Conservation (phyloP, 441 rosid species). For the Adansonia rubrostipa region DNA sequence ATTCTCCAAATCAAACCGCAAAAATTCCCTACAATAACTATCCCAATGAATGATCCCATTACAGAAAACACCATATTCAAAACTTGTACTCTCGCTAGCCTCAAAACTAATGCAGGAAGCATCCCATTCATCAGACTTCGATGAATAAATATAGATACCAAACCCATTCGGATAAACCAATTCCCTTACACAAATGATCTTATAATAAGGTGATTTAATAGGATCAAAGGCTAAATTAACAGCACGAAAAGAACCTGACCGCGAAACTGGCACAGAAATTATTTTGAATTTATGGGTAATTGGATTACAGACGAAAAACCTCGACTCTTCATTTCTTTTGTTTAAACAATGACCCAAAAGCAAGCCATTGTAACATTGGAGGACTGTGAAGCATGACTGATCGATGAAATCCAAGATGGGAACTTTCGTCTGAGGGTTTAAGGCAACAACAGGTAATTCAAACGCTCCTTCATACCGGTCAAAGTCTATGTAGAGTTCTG, state of each 20-base stretch:
- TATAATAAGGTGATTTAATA: conserved; percentile 18
- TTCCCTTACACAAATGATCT: conserved; percentile 23
- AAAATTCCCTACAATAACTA: conserved; percentile 17
- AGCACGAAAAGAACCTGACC: conserved; percentile 3
- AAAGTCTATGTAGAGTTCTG: neutral
- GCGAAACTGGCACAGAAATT: conserved; percentile 16
- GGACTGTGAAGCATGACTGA: conserved; percentile 18
- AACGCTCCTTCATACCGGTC: neutral
- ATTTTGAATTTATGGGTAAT: conserved; percentile 17
- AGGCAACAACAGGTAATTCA: conserved; percentile 19
- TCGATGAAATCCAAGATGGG: conserved; percentile 22
- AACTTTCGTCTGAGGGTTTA: conserved; percentile 3
- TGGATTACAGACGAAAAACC: conserved; percentile 23
- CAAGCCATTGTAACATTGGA: conserved; percentile 23
- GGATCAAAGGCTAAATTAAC: conserved; percentile 28
- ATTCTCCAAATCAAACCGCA: conserved; percentile 19
- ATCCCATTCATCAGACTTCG: conserved; percentile 6
- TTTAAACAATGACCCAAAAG: conserved; percentile 21
- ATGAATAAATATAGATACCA: conserved; percentile 4
- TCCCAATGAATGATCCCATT: conserved; percentile 21
- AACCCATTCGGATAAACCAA: neutral
- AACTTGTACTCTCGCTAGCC: conserved; percentile 10
- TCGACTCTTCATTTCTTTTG: conserved; percentile 13
- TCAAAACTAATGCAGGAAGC: conserved; percentile 2
- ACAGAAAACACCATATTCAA: conserved; percentile 18